Base-by-base conservation (phyloP, 1,284 basidiomycete species). In the Ustanciosporium gigantosporum region DNA sequence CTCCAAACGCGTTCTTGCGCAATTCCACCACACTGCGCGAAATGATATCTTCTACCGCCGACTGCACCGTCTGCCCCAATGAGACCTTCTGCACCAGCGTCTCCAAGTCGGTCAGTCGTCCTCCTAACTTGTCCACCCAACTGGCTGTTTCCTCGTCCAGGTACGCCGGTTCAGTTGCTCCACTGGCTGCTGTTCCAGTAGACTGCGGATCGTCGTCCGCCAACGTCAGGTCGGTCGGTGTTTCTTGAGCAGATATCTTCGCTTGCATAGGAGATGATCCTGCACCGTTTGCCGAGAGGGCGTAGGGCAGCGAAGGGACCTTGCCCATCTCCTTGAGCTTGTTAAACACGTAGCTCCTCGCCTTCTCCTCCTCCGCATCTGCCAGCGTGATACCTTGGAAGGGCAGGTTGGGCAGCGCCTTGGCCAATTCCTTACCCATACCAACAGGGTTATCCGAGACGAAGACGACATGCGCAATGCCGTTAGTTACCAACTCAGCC, bases 391-490 rank as follows among this genome's bases (percentile, higher is more conserved):
- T 60, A 16, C 46, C 49, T 32, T 87, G 86, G 35, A 96, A 82
- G 1, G 94, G 89, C 74, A 89, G 91, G 8, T 89, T 86, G 0
- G 90, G 90, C 5, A 97, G 82, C 3, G 91, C 93, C 82, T 87
- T 88, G 0, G 90, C 86, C 8, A 97, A 80, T 20, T 85, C 83
- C 77, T 93, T 96, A 1, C 86, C 49, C 65, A 68, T 83, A 43
- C 91, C 88, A 62, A 92, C 90, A 20, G 88, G 85, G 66, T 92
- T 92, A 75, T 97, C 91, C 66, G 89, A 90, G 25, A 93, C 82
- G 35, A 97, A 86, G 37, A 98, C 82, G 31, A 96, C 91, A 78
- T 98, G 94, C 0, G 94, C 94, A 45, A 91, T 82, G 85, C 85
- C 53, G 5, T 41, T 58, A 15, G 59, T 57, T 17, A 68, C 66